Evolutionary conservation across 257 asterid genomes (phyloP), one percentile per base, ranked within the genome.

Genomic region (Primulina tabacum): DNA sequence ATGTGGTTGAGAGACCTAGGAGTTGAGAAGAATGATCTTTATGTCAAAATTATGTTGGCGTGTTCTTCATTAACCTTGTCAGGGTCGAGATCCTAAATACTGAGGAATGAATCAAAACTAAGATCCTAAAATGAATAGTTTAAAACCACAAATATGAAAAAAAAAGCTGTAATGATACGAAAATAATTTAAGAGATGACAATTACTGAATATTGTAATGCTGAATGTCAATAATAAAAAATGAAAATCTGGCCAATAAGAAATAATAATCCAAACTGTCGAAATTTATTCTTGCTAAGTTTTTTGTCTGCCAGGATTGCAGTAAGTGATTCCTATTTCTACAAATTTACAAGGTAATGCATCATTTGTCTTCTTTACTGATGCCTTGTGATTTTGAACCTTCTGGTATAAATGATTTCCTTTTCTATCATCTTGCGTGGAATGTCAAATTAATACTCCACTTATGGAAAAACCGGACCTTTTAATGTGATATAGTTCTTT

Each of bases 401-500:
- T 14, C 0, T 4, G 53, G 60, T n/a, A 71, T 33, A 6, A 6
- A 21, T 71, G 70, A 26, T 71, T 11, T 71, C 37, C 38, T 52
- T 63, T 17, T 37, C 29, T 71, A 20, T 34, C 20, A 2, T 33
- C 34, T 55, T 20, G 57, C 4, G 40, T 6, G 29, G 29, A 62
- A 10, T 12, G 43, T 30, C 17, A 14, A 24, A 30, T 35, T 74
- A 52, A 8, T 40, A 20, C 34, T 28, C 21, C 69, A 24, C 26
- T 65, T 50, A n/a, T 10, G 68, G 8, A 24, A 28, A n/a, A 65
- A 65, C 60, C 70, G 14, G 67, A 61, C 47, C 72, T 71, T 40
- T 9, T 74, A 69, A 66, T 66, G n/a, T 57, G 55, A 61, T 43
- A 62, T 56, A 40, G 50, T 64, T 67, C 70, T 56, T 66, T 17